Evolutionary conservation across 352 stramenopile genomes (phyloP), one percentile per base, ranked within the genome.

Genomic region (Pelagophyceae sp.): DNA sequence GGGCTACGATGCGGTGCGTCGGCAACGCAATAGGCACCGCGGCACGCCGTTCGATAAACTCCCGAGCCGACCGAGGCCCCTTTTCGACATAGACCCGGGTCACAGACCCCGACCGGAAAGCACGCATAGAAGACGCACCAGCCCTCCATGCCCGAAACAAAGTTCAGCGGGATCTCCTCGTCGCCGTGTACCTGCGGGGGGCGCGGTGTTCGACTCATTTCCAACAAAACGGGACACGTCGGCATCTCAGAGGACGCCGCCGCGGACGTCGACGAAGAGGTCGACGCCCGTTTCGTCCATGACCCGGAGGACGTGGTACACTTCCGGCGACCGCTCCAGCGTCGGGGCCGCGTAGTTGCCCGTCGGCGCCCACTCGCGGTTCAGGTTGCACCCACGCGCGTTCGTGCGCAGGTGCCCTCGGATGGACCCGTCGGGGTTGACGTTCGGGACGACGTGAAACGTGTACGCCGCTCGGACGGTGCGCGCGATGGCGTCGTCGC

Each of bases 81-180:
- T 90, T 89, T 38, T 84, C 85, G n/a, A 86, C 87, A 74, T 90
- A 87, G 71, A 90, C 81, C 45, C 75, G 69, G 75, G 85, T 67
- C 71, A 90, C 80, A n/a, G n/a, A n/a, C n/a, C n/a, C n/a, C n/a
- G n/a, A n/a, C n/a, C n/a, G n/a, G n/a, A n/a, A n/a, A n/a, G 11
- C 86, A 77, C 37, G 83, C 77, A 3, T 81, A 81, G 85, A 85
- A 90, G 58, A 83, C 77, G 2, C 84, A 85, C 38, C 80, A 83
- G 51, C 84, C 84, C 65, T 90, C 86, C 11, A 85, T 81, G 23
- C 86, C 87, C 33, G 83, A 84, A 72, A 91, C 76, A 78, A 92
- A 92, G 38, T 90, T 90, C 76, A 85, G 90, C 0, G 86, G 86
- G 31, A 92, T 71, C 63, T 90, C 87, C 79, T 92, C 87, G 78